A percentile compares a stretch with the other conserved stretches of the same genome.
Evolutionary conservation across 345 rosid genomes (phyloP).

Genomic region (Firmiana major): DNA sequence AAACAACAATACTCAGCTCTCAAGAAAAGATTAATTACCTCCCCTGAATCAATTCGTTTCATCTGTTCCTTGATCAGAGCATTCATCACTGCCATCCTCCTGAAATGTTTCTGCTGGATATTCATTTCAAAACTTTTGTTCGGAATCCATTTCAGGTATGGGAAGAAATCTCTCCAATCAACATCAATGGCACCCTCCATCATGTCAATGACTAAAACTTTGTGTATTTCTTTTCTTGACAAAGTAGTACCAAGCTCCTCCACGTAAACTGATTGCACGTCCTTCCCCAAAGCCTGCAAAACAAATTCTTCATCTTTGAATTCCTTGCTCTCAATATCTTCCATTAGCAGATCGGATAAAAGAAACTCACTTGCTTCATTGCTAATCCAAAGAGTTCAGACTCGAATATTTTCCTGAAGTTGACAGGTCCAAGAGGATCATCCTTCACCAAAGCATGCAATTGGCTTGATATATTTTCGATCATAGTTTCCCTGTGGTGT

Average conservation of each 20-base stretch:
- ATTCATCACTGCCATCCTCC: slow-evolving; percentile 62
- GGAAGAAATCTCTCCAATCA: slow-evolving; percentile 97
- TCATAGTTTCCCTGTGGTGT: slow-evolving; percentile 51
- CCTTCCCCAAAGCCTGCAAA: slow-evolving; percentile 62
- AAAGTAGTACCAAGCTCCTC: slow-evolving; percentile 57
- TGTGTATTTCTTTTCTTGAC: slow-evolving; percentile 51
- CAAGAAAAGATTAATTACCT: slow-evolving; percentile 35
- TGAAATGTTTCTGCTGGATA: slow-evolving; percentile 39
- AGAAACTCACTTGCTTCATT: slow-evolving; percentile 60
- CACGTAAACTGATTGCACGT: slow-evolving; percentile 57
- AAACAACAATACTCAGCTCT: neutral
- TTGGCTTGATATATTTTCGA: slow-evolving; percentile 42
- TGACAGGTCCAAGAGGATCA: slow-evolving; percentile 39
- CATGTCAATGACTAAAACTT: slow-evolving; percentile 56
- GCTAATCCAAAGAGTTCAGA: slow-evolving; percentile 66
- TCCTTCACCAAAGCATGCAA: slow-evolving; percentile 35
- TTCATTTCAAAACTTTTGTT: slow-evolving; percentile 48
- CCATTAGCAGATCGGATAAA: neutral
- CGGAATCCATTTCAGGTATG: slow-evolving; percentile 79
- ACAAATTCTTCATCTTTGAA: neutral
- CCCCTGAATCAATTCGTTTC: slow-evolving; percentile 45
- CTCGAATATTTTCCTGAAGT: slow-evolving; percentile 76
- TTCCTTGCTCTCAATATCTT: neutral
- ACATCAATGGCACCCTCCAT: slow-evolving; percentile 85
- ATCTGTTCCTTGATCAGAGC: slow-evolving; percentile 53